Evolutionary conservation across 768 basidiomycete genomes (phyloP).

Genomic region (Naganishia vaughanmartiniae): DNA sequence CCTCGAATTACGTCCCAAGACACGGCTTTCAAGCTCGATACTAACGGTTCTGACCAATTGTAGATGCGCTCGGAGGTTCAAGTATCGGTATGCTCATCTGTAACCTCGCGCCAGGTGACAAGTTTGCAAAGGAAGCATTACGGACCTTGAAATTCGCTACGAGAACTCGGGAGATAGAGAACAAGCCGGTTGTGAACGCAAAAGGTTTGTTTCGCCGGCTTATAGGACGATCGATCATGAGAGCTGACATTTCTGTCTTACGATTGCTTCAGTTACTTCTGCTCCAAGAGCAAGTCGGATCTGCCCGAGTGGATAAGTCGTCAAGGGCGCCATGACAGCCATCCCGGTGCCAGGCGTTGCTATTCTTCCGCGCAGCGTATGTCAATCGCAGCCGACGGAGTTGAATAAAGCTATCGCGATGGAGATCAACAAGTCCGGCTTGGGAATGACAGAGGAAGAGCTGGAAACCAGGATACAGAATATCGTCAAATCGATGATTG

Average conservation of each 20-base stretch:
- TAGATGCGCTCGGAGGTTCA: constrained; percentile 76
- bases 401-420: neutral
- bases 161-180: constrained; percentile 81
- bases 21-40: neutral
- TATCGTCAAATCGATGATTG: constrained; percentile 41
- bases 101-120: constrained; percentile 77
- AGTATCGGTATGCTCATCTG: constrained; percentile 79
- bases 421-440: constrained; percentile 4
- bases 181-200: constrained; percentile 73
- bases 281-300: constrained; percentile 49
- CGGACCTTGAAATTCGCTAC: constrained; percentile 89
- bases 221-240: constrained; percentile 36
- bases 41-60: neutral
- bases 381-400: neutral
- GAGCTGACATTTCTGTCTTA: constrained; percentile 57
- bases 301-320: constrained; percentile 44
- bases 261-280: constrained; percentile 55
- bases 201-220: constrained; percentile 58
- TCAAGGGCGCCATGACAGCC: constrained; percentile 34
- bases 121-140: constrained; percentile 79
- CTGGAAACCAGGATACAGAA: constrained; percentile 26
- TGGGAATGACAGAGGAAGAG: constrained; percentile 19
- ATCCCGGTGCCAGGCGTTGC: neutral
- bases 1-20: neutral
- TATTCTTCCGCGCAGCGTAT: neutral